These are phyloP conservation scores for Arthrobotrys pseudoclavata DNA, from an alignment of 2,329 filamentous ascomycete genomes.

Conservation along the genomic window DNA sequence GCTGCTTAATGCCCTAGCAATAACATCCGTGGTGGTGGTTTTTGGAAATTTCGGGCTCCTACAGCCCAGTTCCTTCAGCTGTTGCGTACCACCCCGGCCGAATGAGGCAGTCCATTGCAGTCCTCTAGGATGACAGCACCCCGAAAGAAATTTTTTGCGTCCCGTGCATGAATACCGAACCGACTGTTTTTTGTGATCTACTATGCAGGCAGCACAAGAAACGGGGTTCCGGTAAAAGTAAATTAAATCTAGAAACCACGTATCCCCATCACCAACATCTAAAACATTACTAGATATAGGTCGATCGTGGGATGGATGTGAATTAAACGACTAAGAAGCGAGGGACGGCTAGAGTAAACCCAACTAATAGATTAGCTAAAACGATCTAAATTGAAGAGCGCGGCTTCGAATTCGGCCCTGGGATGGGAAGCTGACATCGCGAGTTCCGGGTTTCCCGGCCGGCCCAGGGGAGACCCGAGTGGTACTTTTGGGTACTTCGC, in stretches of 20 bases:
- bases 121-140: conserved; percentile 18
- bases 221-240: not conserved
- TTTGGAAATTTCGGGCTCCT: conserved; percentile 15
- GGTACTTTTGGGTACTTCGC: conserved; percentile 53
- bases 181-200: conserved; percentile 31
- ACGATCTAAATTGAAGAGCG: conserved; percentile 15
- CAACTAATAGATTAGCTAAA: conserved; percentile 32
- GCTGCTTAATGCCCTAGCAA: not conserved
- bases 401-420: conserved; percentile 26
- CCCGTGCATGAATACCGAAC: conserved; percentile 13
- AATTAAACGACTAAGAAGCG: conserved; percentile 28
- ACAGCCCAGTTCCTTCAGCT: not conserved
- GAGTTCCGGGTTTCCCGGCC: not conserved
- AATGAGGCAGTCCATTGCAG: conserved; percentile 32
- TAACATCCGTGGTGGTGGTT: not conserved
- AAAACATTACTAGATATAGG: too few relatives aligned
- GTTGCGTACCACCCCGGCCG: conserved; percentile 29
- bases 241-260: not conserved
- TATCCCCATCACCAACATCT: too few relatives aligned
- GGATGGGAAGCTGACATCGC: conserved; percentile 23
- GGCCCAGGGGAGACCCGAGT: conserved; percentile 6
- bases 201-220: conserved; percentile 25
- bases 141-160: conserved; percentile 20
- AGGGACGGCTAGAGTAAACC: conserved; percentile 30
- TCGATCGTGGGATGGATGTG: conserved; percentile 29